These are phyloP conservation scores for Rachicladosporium sp. DNA, from an alignment of 2,329 filamentous ascomycete genomes.

Conservation along the genomic window DNA sequence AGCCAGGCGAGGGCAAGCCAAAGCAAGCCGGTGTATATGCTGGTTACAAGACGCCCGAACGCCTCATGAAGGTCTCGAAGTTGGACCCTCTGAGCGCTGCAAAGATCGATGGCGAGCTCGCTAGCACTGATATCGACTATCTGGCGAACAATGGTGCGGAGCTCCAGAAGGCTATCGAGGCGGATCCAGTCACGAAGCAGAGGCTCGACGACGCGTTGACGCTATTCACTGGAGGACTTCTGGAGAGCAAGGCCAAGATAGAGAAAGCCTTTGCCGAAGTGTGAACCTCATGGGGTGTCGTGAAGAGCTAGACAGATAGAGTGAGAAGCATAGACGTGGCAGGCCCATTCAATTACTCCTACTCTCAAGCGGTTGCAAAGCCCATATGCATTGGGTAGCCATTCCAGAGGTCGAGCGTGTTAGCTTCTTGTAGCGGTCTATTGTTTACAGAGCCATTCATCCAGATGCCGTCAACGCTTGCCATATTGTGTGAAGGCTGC, in stretches of 20 bases:
- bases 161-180: conserved; percentile 9
- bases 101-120: conserved; percentile 4
- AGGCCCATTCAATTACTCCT: no score
- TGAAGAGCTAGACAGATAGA: no score
- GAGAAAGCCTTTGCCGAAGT: conserved; percentile 8
- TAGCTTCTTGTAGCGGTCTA: no score
- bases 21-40: conserved; percentile 9
- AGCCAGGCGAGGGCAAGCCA: conserved; percentile 9
- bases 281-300: no score
- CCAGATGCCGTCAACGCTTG: no score
- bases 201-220: conserved; percentile 10
- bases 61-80: conserved; percentile 9
- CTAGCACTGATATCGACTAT: conserved; percentile 10
- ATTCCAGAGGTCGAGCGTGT: no score
- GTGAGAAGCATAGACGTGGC: no score
- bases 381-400: no score
- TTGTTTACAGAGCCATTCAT: no score
- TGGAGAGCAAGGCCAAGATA: conserved; percentile 12
- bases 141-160: conserved; percentile 10
- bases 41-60: conserved; percentile 7
- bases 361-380: no score
- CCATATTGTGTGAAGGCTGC: no score
- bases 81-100: conserved; percentile 8
- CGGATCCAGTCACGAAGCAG: conserved; percentile 9
- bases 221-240: conserved; percentile 10